phyloP scores from a whole-genome alignment of 495 filamentous ascomycete species.

The Lepidopterella palustris region DNA sequence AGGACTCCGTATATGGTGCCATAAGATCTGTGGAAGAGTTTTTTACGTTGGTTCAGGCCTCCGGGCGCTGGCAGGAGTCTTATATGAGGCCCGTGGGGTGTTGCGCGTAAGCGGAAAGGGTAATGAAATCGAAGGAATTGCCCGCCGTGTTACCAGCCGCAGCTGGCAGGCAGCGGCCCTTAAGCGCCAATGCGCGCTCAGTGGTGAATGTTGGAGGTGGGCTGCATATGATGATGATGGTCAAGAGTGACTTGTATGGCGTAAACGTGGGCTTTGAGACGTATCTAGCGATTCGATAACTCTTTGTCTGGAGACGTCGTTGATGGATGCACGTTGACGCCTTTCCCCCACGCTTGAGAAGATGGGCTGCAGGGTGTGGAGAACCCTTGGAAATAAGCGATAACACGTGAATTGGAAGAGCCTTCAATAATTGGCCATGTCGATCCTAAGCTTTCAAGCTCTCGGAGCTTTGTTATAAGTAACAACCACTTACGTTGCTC shows the following conservation, averaged over 20 bases:
- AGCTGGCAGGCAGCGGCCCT: background rate
- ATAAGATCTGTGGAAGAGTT: slow-evolving; percentile 21
- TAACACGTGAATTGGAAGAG: background rate
- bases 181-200: background rate
- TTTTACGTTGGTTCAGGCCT: slow-evolving; percentile 23
- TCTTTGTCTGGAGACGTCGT: background rate
- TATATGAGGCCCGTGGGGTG: slow-evolving; percentile 18
- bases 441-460: no score
- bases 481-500: no score
- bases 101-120: slow-evolving; percentile 21
- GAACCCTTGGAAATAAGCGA: background rate
- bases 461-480: no score
- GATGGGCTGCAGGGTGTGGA: slow-evolving; percentile 5
- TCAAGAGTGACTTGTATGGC: background rate
- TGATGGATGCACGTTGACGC: slow-evolving; percentile 3
- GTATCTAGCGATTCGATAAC: background rate
- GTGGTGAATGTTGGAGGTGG: background rate
- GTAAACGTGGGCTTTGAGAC: no score
- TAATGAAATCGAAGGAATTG: slow-evolving; percentile 12
- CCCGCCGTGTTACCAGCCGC: background rate
- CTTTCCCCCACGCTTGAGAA: background rate
- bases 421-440: background rate
- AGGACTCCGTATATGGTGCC: slow-evolving; percentile 24
- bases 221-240: background rate
- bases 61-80: slow-evolving; percentile 12